These are phyloP conservation scores for Fusarium gaditjirri DNA, from an alignment of 2,329 filamentous ascomycete species.

Conservation along the genomic window DNA sequence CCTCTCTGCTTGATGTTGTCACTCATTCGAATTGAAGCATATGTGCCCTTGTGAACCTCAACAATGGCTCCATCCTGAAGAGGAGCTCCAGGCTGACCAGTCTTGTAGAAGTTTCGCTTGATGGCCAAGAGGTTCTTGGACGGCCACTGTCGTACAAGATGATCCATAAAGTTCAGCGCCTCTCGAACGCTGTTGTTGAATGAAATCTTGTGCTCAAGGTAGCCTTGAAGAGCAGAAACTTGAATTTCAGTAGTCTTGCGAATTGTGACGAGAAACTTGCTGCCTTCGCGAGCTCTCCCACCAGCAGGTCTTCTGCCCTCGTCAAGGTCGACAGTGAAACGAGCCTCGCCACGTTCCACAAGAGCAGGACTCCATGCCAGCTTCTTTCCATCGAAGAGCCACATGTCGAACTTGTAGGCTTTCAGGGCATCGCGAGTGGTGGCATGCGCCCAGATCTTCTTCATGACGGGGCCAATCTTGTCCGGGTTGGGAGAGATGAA, in stretches of 20 bases:
- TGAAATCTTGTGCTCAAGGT: slow-evolving; percentile 68
- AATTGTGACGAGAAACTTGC: slow-evolving; percentile 71
- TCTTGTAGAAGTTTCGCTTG: slow-evolving; percentile 84
- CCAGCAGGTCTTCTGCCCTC: slow-evolving; percentile 62
- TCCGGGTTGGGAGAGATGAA: slow-evolving; percentile 70
- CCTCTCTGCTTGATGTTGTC: slow-evolving; percentile 61
- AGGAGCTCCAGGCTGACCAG: slow-evolving; percentile 57
- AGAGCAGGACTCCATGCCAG: slow-evolving; percentile 76
- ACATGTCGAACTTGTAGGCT: slow-evolving; percentile 57
- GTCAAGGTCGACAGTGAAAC: slow-evolving; percentile 77
- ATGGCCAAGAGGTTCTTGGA: slow-evolving; percentile 74
- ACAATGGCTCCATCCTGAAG: slow-evolving; percentile 70
- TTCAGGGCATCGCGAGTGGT: slow-evolving; percentile 66
- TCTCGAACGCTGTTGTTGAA: slow-evolving; percentile 78
- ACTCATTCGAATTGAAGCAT: slow-evolving; percentile 83
- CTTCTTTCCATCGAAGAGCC: slow-evolving; percentile 85
- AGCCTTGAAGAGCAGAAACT: slow-evolving; percentile 72
- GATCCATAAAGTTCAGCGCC: slow-evolving; percentile 90
- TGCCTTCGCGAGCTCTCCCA: slow-evolving; percentile 48
- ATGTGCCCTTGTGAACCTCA: slow-evolving; percentile 88
- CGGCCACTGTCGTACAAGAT: slow-evolving; percentile 84
- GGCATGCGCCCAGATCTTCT: slow-evolving; percentile 79
- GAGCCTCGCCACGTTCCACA: slow-evolving; percentile 60
- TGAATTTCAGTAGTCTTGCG: slow-evolving; percentile 74
- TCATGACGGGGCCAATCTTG: slow-evolving; percentile 72